Percentiles rank a stretch among this genome's conserved stretches.
Conservation (phyloP, 75 land plant genomes). For the Pseudotsuga menziesii region DNA sequence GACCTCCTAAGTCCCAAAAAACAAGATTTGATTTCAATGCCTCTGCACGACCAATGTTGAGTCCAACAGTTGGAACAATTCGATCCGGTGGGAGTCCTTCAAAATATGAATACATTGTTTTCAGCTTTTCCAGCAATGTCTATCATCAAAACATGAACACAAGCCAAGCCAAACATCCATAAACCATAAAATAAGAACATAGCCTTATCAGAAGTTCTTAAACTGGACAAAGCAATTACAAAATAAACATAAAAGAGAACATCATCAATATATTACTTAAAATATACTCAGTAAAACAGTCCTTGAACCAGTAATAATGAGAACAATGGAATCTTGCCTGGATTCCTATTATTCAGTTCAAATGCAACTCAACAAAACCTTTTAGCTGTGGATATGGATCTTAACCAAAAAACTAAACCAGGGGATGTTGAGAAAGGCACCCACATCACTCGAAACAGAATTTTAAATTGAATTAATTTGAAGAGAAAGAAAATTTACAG, state of each 20-base stretch:
- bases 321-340: not conserved
- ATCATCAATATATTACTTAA: not conserved
- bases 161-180: not conserved
- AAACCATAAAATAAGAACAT: conserved; percentile 6
- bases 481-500: no score
- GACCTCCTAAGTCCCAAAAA: conserved; percentile 98
- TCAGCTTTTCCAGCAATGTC: conserved; percentile 91
- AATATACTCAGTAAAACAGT: not conserved
- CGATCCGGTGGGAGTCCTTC: conserved; percentile 95
- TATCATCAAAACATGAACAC: conserved; percentile 14
- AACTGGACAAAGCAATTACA: not conserved
- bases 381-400: no score
- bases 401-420: no score
- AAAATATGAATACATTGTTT: conserved; percentile 61
- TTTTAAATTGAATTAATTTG: no score
- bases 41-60: conserved; percentile 92
- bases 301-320: not conserved
- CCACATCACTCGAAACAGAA: no score
- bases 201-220: not conserved
- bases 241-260: not conserved
- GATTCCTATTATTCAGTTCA: not conserved
- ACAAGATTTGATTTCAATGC: conserved; percentile 81
- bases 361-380: not conserved
- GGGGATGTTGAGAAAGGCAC: no score
- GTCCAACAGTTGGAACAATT: conserved; percentile 96